These are phyloP conservation scores for Irineochytrium annulatum DNA, from an alignment of 192 early-diverging fungal species.

Conservation along the genomic window DNA sequence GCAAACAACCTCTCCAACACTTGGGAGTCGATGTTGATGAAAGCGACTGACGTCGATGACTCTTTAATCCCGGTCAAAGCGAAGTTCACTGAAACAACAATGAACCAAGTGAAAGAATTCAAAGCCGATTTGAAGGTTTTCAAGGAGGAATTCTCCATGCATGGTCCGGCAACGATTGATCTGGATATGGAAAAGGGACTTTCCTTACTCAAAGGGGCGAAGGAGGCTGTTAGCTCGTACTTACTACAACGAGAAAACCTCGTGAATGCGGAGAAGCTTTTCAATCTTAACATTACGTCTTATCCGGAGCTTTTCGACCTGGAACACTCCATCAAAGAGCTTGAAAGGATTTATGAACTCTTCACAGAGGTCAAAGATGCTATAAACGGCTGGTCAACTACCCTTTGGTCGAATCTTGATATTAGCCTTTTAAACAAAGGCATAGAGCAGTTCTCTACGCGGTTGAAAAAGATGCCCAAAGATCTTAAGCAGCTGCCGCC, in stretches of 20 bases:
- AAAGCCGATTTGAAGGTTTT: conserved; percentile 43
- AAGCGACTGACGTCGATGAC: conserved; percentile 47
- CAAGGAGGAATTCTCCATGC: conserved; percentile 50
- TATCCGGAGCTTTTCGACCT: conserved; percentile 60
- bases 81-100: conserved; percentile 56
- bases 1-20: conserved; percentile 39
- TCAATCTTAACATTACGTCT: conserved; percentile 55
- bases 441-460: conserved; percentile 42
- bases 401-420: conserved; percentile 60
- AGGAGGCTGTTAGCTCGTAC: conserved; percentile 41
- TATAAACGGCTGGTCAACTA: conserved; percentile 56
- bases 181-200: conserved; percentile 53
- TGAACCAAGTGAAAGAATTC: conserved; percentile 52
- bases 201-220: conserved; percentile 44
- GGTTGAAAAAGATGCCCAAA: conserved; percentile 53
- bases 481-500: conserved; percentile 59
- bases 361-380: conserved; percentile 56
- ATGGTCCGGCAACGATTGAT: conserved; percentile 52
- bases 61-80: conserved; percentile 54
- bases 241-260: conserved; percentile 41
- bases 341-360: conserved; percentile 55
- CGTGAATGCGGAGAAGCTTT: conserved; percentile 58
- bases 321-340: conserved; percentile 51
- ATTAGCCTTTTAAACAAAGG: conserved; percentile 57
- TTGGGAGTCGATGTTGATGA: conserved; percentile 49